phyloP scores from a whole-genome alignment of 192 early-diverging fungal genomes.

The Backusella psychrophila region DNA sequence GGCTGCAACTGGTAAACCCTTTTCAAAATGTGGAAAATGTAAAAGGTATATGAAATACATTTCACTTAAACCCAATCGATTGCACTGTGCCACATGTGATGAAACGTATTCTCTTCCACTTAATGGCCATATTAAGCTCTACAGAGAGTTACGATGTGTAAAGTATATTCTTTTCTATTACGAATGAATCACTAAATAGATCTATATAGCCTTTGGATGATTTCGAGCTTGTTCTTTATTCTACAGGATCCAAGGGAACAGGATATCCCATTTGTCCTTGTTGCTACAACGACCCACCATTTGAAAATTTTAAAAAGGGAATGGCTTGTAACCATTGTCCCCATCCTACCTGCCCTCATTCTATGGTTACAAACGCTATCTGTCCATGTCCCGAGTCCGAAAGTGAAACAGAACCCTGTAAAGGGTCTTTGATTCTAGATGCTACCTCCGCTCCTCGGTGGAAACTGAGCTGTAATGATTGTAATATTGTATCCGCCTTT shows the following conservation, averaged over 20 bases:
- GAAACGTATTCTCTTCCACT: constrained; percentile 50
- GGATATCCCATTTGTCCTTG: constrained; percentile 51
- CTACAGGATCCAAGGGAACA: constrained; percentile 56
- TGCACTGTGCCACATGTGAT: constrained; percentile 50
- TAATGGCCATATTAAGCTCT: constrained; percentile 50
- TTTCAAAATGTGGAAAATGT: constrained; percentile 53
- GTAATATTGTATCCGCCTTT: constrained; percentile 48
- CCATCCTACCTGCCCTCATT: constrained; percentile 47
- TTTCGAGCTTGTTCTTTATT: constrained; percentile 52
- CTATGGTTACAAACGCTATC: constrained; percentile 42
- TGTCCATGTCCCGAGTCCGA: constrained; percentile 40
- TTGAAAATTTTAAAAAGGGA: constrained; percentile 42
- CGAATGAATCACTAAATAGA: background rate
- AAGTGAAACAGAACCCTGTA: constrained; percentile 25
- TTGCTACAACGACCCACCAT: constrained; percentile 55
- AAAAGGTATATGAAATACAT: constrained; percentile 52
- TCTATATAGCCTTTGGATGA: constrained; percentile 44
- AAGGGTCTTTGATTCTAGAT: constrained; percentile 44
- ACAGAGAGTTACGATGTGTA: constrained; percentile 38
- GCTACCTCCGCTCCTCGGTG: constrained; percentile 51
- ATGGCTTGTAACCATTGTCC: constrained; percentile 57
- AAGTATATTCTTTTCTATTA: constrained; percentile 7
- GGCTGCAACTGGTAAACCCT: constrained; percentile 39
- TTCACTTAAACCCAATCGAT: constrained; percentile 38
- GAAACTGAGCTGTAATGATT: constrained; percentile 53